Base-by-base conservation (phyloP, 129 eudicot genomes). In the Chrysanthemum makinoi region DNA sequence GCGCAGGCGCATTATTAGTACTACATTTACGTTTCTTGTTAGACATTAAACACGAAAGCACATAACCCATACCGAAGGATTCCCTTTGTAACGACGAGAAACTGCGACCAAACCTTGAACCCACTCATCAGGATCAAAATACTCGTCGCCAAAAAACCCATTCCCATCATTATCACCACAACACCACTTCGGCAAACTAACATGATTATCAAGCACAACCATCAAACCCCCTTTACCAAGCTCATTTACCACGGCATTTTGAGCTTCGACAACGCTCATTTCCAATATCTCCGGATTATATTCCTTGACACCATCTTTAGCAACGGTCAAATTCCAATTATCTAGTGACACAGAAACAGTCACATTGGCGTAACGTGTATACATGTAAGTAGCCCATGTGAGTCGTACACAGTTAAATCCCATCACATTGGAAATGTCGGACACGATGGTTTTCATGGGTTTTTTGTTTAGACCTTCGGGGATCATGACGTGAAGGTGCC, bases 191-290 rank as follows among this genome's bases (percentile, higher is more conserved):
- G 95, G 96, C 69, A 48, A 57, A 72, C 96, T 90, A 13, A 90
- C 79, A 48, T 90, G 96, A 52, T 90, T 90, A 69, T 90, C 96
- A 0, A 90, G 85, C 76, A 90, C 87, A 58, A 90, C 95, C 95
- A 84, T 90, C 1, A 90, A 18, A 2, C 66, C 33, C 57, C 68
- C 16, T 53, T 64, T 72, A 2, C 87, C 87, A 15, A 90, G 81
- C 67, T 56, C 87, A 33, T 83, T 57, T 48, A 90, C 77, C 16
- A 90, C 95, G 5, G 81, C 86, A 70, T 77, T 77, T 20, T 90
- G 94, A 8, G 72, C 87, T 19, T 83, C 91, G 3, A 81, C 69
- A n/a, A 85, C 51, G 18, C 72, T 87, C 66, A 82, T 69, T 33
- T 65, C 80, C 85, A 89, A 62, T 20, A 89, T 11, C 16, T 71